Base-by-base conservation (phyloP, 2,329 filamentous ascomycete species). In the Septoria linicola region DNA sequence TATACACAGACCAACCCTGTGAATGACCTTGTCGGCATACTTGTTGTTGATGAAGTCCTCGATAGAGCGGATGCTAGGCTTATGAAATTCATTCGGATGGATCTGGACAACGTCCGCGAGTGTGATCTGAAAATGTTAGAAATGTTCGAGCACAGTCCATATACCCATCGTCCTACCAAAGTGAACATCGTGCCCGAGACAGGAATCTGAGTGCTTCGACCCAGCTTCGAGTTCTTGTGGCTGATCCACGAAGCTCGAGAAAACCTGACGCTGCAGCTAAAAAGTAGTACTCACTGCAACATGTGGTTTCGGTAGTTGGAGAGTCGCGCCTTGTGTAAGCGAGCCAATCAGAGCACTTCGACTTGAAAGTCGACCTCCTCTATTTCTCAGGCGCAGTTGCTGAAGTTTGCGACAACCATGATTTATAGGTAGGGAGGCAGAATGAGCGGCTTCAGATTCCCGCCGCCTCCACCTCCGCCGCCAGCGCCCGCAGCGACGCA, bases 11-110 rank as follows among this genome's bases (percentile, higher is more conserved):
- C 93, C 93, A 53, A 97, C 85, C 66, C 93, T 93, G 68, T 96
- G 92, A 55, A 99, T 89, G 17, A 90, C 87, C 72, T 92, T 93
- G 74, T 99, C 96, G 53, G 92, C 84, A 71, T 96, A 99, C 73
- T 99, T 99, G 58, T 84, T 80, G 69, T 99, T 97, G 73, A 99
- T 93, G 64, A 93, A 93, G 74, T 99, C 91, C 72, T 96, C 90
- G 58, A 99, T 89, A 1, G 90, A 89, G 57, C 90, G 81, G 25
- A 83, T 80, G 66, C 88, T 95, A 54, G 83, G 79, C 71, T 93
- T 93, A 55, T 84, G 80, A 67, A 97, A 96, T 68, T 96, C 88
- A 64, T 89, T 82, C 1, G 93, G 93, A 25, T 82, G 80, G 73
- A 99, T 95, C 72, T 95, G 89, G 61, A 99, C 89, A 62, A 99